Conservation (phyloP, 768 basidiomycete genomes). For the Lentinula aciculospora region DNA sequence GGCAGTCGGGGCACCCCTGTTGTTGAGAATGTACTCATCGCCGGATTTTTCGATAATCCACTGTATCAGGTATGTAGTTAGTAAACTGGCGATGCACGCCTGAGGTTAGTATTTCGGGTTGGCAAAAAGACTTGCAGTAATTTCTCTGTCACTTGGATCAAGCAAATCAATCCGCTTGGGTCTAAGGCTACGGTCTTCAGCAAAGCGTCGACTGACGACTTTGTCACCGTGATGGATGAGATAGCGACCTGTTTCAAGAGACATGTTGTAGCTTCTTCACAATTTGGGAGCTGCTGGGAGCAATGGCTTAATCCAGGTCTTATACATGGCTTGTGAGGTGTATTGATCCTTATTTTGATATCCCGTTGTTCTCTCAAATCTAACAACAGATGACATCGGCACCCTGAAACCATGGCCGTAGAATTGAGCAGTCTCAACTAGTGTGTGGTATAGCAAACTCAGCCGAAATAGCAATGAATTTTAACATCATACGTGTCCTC, state of each 20-base stretch:
- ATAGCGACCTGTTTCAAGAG: background rate
- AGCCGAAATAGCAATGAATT: no score
- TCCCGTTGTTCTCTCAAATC: no score
- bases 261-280: background rate
- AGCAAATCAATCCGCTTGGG: background rate
- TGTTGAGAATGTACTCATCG: background rate
- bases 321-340: no score
- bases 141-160: background rate
- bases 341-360: no score
- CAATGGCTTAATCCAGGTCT: background rate
- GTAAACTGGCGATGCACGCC: background rate
- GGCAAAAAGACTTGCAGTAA: background rate
- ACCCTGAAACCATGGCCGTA: no score
- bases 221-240: background rate
- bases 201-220: background rate
- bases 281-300: background rate
- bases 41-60: background rate
- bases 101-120: background rate
- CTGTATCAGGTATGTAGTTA: background rate
- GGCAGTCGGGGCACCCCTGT: background rate
- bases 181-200: background rate
- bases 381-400: no score
- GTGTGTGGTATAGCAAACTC: no score
- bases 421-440: no score
- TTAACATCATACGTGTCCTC: no score